Conservation (phyloP, 352 stramenopile species). For the Phytopythium aichiense region DNA sequence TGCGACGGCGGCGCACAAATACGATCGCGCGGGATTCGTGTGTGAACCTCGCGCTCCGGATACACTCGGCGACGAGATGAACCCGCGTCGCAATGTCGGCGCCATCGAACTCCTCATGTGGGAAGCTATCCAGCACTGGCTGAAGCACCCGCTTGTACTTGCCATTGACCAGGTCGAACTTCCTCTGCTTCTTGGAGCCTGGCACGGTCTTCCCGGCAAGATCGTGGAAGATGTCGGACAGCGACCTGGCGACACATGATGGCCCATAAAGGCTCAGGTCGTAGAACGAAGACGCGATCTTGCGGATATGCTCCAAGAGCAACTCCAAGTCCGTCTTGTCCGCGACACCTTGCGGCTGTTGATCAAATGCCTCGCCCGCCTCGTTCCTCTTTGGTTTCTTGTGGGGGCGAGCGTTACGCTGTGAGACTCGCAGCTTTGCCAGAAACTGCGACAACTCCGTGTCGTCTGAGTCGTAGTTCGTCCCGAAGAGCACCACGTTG, state of each 20-base stretch:
- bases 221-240: conserved; percentile 30
- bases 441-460: conserved; percentile 51
- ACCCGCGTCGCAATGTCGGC: conserved; percentile 56
- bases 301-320: conserved; percentile 39
- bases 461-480: conserved; percentile 49
- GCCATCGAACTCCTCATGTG: conserved; percentile 18
- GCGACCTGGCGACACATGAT: conserved; percentile 24
- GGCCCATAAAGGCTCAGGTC: conserved; percentile 45
- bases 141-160: conserved; percentile 31
- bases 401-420: conserved; percentile 2
- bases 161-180: conserved; percentile 26
- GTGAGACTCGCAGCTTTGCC: conserved; percentile 28
- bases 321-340: conserved; percentile 33
- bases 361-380: not conserved
- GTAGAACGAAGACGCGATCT: conserved; percentile 48
- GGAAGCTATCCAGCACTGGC: conserved; percentile 21
- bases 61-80: conserved; percentile 39
- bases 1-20: conserved; percentile 68
- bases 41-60: conserved; percentile 38
- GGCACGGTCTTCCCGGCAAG: conserved; percentile 11
- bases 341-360: not conserved
- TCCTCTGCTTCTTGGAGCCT: conserved; percentile 17
- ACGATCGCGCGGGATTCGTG: conserved; percentile 69
- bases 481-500: conserved; percentile 33
- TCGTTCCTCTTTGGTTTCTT: not conserved